Evolutionary conservation across 257 asterid species (phyloP), one percentile per base, ranked within the genome.

Genomic region (Solanum commersonii): DNA sequence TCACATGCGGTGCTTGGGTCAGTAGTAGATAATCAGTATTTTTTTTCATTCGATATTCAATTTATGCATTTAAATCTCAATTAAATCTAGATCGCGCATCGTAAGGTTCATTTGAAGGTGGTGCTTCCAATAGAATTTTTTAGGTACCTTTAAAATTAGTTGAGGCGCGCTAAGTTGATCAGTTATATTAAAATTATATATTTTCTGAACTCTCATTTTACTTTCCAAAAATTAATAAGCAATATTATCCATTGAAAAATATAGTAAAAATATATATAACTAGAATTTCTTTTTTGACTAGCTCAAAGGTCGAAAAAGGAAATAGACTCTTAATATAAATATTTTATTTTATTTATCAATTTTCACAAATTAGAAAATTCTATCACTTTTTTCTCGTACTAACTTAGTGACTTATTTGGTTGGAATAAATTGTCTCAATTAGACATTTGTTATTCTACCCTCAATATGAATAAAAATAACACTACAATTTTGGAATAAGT

Each of bases 11-110:
- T 65, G 3, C 8, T 65, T 60, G 29, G 2, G 1, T 22, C 13
- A 3, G 3, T n/a, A n/a, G 3, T 15, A 60, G 27, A 60, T 22
- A 60, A 60, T 60, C 0, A 2, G 14, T 52, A 5, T 0, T 16
- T 2, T 16, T n/a, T n/a, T 15, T 49, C 23, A 5, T 49, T 0
- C 0, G 23, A 1, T 49, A 49, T 49, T 52, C 0, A 5, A 2
- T 52, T 4, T 23, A 49, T 49, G 1, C 1, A 52, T 52, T 52
- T 52, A 52, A 16, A 52, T 10, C 0, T 52, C 1, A 0, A 52
- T 5, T 52, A 52, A 52, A 52, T 52, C 0, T 2, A 52, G 0
- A 16, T 52, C 23, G 1, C 0, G 0, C 4, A 52, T 0, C 6
- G 0, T 52, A 6, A 52, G 1, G 0, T 2, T 5, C 0, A 52